Percentiles rank a stretch among this genome's conserved stretches.
Conservation (phyloP, 768 basidiomycete genomes). For the button mushroom (Agaricus bisporus) region DNA sequence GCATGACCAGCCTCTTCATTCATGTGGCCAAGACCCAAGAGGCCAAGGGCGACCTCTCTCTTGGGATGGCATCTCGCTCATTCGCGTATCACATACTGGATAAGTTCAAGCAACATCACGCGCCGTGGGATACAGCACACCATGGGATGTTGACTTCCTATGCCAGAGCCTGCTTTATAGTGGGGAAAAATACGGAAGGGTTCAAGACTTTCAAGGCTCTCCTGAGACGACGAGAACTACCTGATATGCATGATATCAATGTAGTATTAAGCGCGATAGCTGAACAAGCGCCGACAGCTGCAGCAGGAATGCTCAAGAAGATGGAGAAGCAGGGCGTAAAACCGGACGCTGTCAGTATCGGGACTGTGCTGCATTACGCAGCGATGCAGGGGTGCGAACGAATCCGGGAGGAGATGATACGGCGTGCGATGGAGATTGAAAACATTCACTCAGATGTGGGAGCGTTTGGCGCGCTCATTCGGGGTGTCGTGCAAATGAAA, state of each 20-base stretch:
- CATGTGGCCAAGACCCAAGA: constrained; percentile 20
- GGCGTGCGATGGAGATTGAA: constrained; percentile 29
- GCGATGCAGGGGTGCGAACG: constrained; percentile 34
- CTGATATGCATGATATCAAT: constrained; percentile 62
- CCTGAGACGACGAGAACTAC: constrained; percentile 41
- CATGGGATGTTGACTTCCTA: constrained; percentile 53
- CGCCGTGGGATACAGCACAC: constrained; percentile 38
- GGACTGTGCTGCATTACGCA: constrained; percentile 59
- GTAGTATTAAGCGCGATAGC: constrained; percentile 53
- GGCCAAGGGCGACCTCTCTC: constrained; percentile 2
- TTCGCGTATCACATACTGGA: constrained; percentile 30
- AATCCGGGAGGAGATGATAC: constrained; percentile 38
- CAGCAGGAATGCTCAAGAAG: constrained; percentile 38
- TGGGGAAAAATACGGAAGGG: constrained; percentile 42
- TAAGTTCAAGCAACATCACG: constrained; percentile 35
- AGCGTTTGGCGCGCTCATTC: constrained; percentile 44
- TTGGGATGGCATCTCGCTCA: neutral
- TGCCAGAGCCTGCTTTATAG: constrained; percentile 56
- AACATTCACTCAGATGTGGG: constrained; percentile 36
- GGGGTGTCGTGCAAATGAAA: constrained; percentile 26
- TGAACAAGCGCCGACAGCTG: constrained; percentile 38
- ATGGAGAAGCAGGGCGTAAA: constrained; percentile 43
- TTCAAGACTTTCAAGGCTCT: constrained; percentile 41
- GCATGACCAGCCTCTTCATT: constrained; percentile 45
- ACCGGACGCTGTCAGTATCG: constrained; percentile 52